Evolutionary conservation across 2,329 filamentous ascomycete species (phyloP).

Genomic region (Ceratocystiopsis sp.): DNA sequence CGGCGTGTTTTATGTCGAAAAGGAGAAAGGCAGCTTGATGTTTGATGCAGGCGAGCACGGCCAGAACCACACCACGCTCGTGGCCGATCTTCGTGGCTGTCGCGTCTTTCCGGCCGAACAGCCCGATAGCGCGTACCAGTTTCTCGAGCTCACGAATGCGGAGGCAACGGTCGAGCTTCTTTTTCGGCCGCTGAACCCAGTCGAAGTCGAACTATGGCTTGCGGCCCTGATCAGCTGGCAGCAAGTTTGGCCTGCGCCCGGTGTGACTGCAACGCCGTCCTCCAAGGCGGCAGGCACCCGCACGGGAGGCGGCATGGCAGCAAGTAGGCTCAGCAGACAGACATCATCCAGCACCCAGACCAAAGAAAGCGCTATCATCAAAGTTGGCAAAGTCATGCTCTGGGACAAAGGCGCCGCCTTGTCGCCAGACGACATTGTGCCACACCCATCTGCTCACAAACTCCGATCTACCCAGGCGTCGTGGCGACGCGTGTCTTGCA

Average conservation of each 20-base stretch:
- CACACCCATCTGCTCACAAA: constrained; percentile 40
- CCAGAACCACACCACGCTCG: constrained; percentile 46
- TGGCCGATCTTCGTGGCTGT: constrained; percentile 61
- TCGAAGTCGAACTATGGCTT: constrained; percentile 64
- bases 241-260: constrained; percentile 40
- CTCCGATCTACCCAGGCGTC: constrained; percentile 35
- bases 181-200: constrained; percentile 43
- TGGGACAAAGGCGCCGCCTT: constrained; percentile 63
- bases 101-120: constrained; percentile 41
- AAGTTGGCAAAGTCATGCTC: constrained; percentile 76
- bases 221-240: constrained; percentile 71
- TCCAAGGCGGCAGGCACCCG: constrained; percentile 12
- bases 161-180: constrained; percentile 42
- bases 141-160: constrained; percentile 36
- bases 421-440: constrained; percentile 38
- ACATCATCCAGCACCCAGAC: constrained; percentile 21
- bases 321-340: constrained; percentile 12
- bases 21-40: constrained; percentile 57
- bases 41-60: constrained; percentile 53
- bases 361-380: constrained; percentile 75
- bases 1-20: constrained; percentile 64
- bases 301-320: too few species aligned
- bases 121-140: constrained; percentile 26
- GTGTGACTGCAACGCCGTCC: constrained; percentile 18
- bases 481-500: constrained; percentile 84